phyloP scores from a whole-genome alignment of 805 yeast species.

The Starmerella floricola region DNA sequence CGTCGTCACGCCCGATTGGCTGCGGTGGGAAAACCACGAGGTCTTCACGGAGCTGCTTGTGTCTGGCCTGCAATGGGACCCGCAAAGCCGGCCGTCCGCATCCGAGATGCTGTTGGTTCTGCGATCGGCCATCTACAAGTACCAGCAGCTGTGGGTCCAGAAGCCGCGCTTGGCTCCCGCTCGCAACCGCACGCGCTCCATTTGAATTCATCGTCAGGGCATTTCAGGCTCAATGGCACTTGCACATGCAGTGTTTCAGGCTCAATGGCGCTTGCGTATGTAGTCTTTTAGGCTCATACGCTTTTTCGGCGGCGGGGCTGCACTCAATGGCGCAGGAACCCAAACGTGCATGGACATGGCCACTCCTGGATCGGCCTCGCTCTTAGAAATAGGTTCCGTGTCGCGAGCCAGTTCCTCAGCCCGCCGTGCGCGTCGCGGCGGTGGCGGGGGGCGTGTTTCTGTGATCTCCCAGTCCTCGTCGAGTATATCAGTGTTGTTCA shows the following conservation, averaged over 20 bases:
- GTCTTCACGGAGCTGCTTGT: slow-evolving; percentile 10
- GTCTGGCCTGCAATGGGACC: slow-evolving; percentile 65
- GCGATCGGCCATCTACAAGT: neutral
- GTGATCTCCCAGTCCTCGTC: slow-evolving; percentile 16
- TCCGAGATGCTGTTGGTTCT: slow-evolving; percentile 11
- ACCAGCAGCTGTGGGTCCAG: neutral
- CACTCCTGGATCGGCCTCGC: slow-evolving; percentile 1
- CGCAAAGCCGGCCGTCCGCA: slow-evolving; percentile 30
- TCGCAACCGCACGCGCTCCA: neutral
- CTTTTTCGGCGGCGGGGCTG: slow-evolving; percentile 17
- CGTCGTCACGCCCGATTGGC: neutral
- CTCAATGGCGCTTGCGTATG: slow-evolving; percentile 15
- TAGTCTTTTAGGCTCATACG: slow-evolving; percentile 22
- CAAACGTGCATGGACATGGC: slow-evolving; percentile 13
- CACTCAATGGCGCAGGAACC: slow-evolving; percentile 13
- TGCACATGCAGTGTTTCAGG: no score
- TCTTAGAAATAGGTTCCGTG: neutral
- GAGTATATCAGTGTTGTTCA: neutral
- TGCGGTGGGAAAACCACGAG: slow-evolving; percentile 22
- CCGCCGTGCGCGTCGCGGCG: neutral
- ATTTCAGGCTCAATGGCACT: no score
- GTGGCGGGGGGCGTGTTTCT: neutral
- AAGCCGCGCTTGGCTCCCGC: neutral
- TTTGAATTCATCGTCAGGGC: no score
- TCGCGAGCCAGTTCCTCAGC: neutral